Conservation (phyloP, 805 yeast genomes). For the Priceomyces haplophilus region DNA sequence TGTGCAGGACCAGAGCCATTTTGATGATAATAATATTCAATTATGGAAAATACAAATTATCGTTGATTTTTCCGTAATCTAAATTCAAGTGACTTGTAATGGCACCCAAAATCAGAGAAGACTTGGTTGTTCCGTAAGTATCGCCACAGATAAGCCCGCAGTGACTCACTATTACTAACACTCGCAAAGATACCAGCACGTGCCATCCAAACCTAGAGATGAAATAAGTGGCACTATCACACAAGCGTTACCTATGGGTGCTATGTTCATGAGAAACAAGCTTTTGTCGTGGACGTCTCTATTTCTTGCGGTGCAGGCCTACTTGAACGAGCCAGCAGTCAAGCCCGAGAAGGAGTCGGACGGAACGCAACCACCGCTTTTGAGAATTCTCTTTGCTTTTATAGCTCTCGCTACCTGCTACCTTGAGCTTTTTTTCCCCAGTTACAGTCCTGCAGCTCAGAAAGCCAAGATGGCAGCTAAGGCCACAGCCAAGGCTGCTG, state of each 20-base stretch:
- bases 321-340: conserved; percentile 42
- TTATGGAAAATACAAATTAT: too few species aligned
- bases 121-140: conserved; percentile 34
- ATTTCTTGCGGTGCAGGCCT: conserved; percentile 48
- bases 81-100: conserved; percentile 7
- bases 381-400: conserved; percentile 44
- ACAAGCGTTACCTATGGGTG: conserved; percentile 66
- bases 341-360: conserved; percentile 23
- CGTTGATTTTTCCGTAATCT: too few species aligned
- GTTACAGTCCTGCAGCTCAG: conserved; percentile 30
- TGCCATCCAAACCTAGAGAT: conserved; percentile 46
- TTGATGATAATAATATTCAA: too few species aligned
- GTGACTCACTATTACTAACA: too few species aligned
- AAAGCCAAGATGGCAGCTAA: conserved; percentile 21
- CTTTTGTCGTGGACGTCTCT: conserved; percentile 56
- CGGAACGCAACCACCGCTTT: conserved; percentile 43
- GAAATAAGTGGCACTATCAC: conserved; percentile 46
- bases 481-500: conserved; percentile 10
- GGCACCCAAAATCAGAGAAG: conserved; percentile 30
- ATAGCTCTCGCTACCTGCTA: conserved; percentile 52
- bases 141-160: background rate
- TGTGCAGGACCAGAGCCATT: too few species aligned
- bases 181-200: conserved; percentile 39
- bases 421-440: conserved; percentile 50
- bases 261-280: conserved; percentile 62